Base-by-base conservation (phyloP, 164 flowering plant species). In the Kalanchoe fedtschenkoi region DNA sequence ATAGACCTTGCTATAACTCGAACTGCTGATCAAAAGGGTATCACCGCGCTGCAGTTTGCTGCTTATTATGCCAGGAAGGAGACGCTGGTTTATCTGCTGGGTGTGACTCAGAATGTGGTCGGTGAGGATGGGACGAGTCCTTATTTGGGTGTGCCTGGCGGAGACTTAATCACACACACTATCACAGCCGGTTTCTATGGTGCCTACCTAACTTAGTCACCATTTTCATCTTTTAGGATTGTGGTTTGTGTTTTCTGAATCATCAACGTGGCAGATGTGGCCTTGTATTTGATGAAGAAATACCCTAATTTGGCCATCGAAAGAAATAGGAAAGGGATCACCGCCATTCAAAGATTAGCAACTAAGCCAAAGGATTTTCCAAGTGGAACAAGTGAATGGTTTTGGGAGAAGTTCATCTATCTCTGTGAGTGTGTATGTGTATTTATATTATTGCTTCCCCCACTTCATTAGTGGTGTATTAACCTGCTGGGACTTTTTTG, bases 271-370 rank as follows among this genome's bases (percentile, higher is more conserved):
- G 34, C 24, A 56, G 58, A 56, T 26, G 60, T 56, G 6, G 60
- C 60, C 17, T 56, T 56, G 60, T 56, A 56, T 56, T 34, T 56
- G 19, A 16, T 56, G 60, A 17, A 56, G 35, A 56, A 56, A 10
- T 56, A 56, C 21, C 60, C 60, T 4, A 56, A 56, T 33, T 56
- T 56, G 33, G 60, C 35, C 19, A 56, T 6, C 2, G 60, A 56
- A 15, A 56, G 35, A 26, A 33, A 56, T 26, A 30, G 19, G 35
- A 33, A 32, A 19, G 33, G 60, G 7, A 29, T 30, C 16, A 56
- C 60, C 1, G 60, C 60, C 2, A 14, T 56, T 17, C 60, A 16
- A 16, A 33, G 19, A 4, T 17, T 55, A 22, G 58, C 58, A 3
- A 55, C 30, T 1, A 55, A 9, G 58, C 58, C 58, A 28, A 22